phyloP scores from a whole-genome alignment of 768 basidiomycete species.

The Hemileccinum impolitum region DNA sequence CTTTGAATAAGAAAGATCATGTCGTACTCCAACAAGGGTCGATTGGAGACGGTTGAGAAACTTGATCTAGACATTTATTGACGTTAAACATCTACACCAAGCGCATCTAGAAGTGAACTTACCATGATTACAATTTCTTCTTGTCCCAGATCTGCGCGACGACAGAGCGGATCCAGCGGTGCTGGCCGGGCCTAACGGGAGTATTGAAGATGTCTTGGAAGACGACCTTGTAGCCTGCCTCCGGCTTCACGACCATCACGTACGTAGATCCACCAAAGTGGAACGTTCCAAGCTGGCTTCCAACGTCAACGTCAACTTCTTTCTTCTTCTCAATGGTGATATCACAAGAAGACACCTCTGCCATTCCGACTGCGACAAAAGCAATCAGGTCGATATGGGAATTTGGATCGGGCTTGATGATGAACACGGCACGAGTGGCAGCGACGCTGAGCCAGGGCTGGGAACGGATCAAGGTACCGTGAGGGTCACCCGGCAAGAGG shows the following conservation, averaged over 20 bases:
- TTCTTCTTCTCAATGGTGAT: conserved; percentile 34
- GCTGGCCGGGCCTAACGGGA: neutral
- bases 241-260: conserved; percentile 35
- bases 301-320: conserved; percentile 28
- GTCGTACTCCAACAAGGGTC: too few species aligned
- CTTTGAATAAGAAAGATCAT: too few species aligned
- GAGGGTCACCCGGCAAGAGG: conserved; percentile 8
- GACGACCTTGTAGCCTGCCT: neutral
- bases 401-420: conserved; percentile 48
- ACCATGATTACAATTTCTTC: too few species aligned
- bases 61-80: too few species aligned
- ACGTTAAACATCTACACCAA: too few species aligned
- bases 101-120: too few species aligned
- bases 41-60: too few species aligned
- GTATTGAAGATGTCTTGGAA: neutral
- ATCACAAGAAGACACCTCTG: conserved; percentile 58
- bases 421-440: conserved; percentile 54
- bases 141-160: neutral
- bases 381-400: conserved; percentile 48
- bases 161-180: conserved; percentile 11
- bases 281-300: too few species aligned
- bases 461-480: conserved; percentile 24
- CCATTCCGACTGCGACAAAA: conserved; percentile 60
- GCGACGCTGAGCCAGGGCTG: too few species aligned
- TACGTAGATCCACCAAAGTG: conserved; percentile 58